Percentiles rank a stretch among this genome's conserved stretches.
phyloP scores from a whole-genome alignment of 805 yeast genomes.

The Candida nitratophila region DNA sequence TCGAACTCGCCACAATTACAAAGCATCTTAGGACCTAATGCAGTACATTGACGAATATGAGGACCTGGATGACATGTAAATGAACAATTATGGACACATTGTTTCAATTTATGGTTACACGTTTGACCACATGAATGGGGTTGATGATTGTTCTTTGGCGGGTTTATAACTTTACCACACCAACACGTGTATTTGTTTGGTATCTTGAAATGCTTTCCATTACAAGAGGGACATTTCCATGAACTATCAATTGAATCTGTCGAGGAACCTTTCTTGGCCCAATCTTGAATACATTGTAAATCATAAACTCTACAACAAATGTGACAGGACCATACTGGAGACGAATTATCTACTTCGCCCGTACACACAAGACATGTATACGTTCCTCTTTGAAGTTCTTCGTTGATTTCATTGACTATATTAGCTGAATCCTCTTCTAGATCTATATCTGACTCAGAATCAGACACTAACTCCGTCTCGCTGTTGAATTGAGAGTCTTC shows the following conservation, averaged over 20 bases:
- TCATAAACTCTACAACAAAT: constrained; percentile 81
- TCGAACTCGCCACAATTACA: constrained; percentile 70
- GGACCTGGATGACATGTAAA: constrained; percentile 85
- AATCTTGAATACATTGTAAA: constrained; percentile 72
- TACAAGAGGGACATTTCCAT: constrained; percentile 90
- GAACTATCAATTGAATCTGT: constrained; percentile 43
- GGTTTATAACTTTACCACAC: constrained; percentile 79
- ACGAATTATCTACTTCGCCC: constrained; percentile 60
- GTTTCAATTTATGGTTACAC: constrained; percentile 47
- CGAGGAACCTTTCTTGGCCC: constrained; percentile 77
- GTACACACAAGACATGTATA: constrained; percentile 88
- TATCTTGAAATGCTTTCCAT: constrained; percentile 34
- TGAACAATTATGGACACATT: constrained; percentile 71
- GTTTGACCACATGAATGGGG: constrained; percentile 91
- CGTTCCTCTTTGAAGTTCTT: constrained; percentile 58
- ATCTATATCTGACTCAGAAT: constrained; percentile 1
- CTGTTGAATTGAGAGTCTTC: background rate
- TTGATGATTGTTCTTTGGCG: constrained; percentile 44
- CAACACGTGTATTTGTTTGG: constrained; percentile 69
- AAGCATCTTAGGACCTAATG: constrained; percentile 60
- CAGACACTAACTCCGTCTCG: background rate
- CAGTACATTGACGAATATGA: constrained; percentile 69
- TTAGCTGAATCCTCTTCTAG: constrained; percentile 4
- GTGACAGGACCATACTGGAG: constrained; percentile 73
- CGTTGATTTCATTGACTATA: constrained; percentile 34